Percentiles rank a stretch among this genome's conserved stretches.
Evolutionary conservation across 106 monocot genomes (phyloP).

Genomic region (Platanthera guangdongensis): DNA sequence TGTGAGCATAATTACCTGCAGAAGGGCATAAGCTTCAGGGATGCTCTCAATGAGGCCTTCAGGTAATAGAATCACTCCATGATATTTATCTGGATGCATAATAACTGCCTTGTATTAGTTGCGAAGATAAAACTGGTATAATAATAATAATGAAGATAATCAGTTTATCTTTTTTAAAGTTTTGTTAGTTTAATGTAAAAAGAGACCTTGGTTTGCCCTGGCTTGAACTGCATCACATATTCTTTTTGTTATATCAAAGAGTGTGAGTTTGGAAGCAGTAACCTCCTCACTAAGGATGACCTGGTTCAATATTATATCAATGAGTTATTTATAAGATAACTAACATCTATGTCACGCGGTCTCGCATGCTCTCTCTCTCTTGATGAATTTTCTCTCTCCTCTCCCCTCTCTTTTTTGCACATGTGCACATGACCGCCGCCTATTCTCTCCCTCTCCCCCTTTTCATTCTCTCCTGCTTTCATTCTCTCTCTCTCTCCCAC

Average conservation of each 20-base stretch:
- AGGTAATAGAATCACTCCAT: constrained; percentile 85
- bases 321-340: not conserved
- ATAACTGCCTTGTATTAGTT: no score
- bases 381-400: no score
- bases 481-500: no score
- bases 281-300: constrained; percentile 73
- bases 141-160: not conserved
- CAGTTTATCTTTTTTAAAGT: not conserved
- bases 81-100: constrained; percentile 56
- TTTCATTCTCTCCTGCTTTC: no score
- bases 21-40: constrained; percentile 80
- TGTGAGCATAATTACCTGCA: constrained; percentile 46
- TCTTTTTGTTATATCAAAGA: constrained; percentile 44
- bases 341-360: no score
- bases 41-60: constrained; percentile 86
- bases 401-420: no score
- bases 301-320: constrained; percentile 14
- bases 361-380: no score
- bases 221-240: constrained; percentile 52
- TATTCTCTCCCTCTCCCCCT: no score
- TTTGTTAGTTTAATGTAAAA: not conserved
- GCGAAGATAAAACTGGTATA: not conserved
- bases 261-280: constrained; percentile 30
- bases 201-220: constrained; percentile 39
- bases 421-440: no score